Evolutionary conservation across 305 asterid genomes (phyloP).

Genomic region (Fraxinus greggii): DNA sequence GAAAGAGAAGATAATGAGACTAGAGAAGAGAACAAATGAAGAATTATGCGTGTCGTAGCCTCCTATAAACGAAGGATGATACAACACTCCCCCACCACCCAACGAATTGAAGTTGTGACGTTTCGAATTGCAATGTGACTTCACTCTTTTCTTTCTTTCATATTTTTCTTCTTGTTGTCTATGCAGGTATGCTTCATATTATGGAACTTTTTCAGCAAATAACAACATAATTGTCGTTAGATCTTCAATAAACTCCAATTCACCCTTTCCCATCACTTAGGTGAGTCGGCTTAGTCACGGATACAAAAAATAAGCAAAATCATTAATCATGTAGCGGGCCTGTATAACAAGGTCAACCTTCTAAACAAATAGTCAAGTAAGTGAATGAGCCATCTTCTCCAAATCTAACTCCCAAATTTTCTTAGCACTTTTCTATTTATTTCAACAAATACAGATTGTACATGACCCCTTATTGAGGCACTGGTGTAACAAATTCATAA

Average conservation of each 20-base stretch:
- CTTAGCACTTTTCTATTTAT: neutral
- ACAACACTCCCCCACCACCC: neutral
- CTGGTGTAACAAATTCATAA: conserved; percentile 2
- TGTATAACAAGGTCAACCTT: neutral
- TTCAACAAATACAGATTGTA: neutral
- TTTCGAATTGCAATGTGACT: neutral
- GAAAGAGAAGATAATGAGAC: neutral
- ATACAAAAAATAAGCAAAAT: neutral
- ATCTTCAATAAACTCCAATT: conserved; percentile 1
- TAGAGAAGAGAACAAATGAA: neutral
- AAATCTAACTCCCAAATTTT: neutral
- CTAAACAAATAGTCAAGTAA: neutral
- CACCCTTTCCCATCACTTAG: conserved; percentile 1
- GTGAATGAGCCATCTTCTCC: neutral
- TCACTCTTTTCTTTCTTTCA: neutral
- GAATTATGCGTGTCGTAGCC: neutral
- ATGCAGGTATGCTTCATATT: neutral
- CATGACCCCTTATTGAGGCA: neutral
- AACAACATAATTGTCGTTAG: neutral
- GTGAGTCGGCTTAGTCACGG: neutral
- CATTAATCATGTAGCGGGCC: neutral
- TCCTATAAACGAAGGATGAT: neutral
- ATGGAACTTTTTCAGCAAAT: neutral
- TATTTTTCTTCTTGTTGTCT: neutral
- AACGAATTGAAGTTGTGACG: neutral